Conservation (phyloP, 306 rosid genomes). For the Cucumis melo region DNA sequence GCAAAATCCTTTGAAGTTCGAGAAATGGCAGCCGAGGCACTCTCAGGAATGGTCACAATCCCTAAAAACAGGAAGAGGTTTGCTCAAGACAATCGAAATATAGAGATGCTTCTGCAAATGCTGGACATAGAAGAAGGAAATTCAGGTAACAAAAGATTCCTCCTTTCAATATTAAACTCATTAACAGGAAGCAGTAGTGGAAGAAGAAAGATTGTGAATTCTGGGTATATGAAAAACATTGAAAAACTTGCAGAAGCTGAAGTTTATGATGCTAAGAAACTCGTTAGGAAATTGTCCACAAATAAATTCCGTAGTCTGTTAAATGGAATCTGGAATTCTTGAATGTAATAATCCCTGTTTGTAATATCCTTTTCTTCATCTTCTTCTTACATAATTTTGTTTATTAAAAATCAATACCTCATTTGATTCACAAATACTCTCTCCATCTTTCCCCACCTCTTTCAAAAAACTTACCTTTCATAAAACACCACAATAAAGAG, state of each 20-base stretch:
- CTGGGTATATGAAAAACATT: slow-evolving; percentile 57
- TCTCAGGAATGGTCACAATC: slow-evolving; percentile 48
- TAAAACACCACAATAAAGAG: background rate
- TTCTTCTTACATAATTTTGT: slow-evolving; percentile 8
- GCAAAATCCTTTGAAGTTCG: slow-evolving; percentile 70
- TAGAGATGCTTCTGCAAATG: slow-evolving; percentile 39
- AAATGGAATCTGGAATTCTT: slow-evolving; percentile 71
- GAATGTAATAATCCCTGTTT: slow-evolving; percentile 22
- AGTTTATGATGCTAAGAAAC: slow-evolving; percentile 77
- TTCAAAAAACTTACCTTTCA: background rate
- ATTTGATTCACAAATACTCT: background rate
- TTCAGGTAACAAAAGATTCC: slow-evolving; percentile 40
- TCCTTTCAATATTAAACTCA: slow-evolving; percentile 58
- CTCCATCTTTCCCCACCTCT: background rate
- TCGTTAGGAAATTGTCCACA: slow-evolving; percentile 57
- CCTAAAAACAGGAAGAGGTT: slow-evolving; percentile 65
- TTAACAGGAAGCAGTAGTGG: slow-evolving; percentile 70
- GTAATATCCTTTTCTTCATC: background rate
- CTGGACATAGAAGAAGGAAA: slow-evolving; percentile 46
- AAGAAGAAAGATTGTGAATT: slow-evolving; percentile 56
- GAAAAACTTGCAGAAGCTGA: slow-evolving; percentile 78
- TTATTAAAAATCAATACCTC: slow-evolving; percentile 37
- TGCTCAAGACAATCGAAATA: slow-evolving; percentile 58
- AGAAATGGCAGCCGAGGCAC: slow-evolving; percentile 72
- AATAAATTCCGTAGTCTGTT: slow-evolving; percentile 66